A percentile compares a stretch with the other conserved stretches of the same genome.
Conservation (phyloP, 164 flowering plant species). For the Nymphaea thermarum region DNA sequence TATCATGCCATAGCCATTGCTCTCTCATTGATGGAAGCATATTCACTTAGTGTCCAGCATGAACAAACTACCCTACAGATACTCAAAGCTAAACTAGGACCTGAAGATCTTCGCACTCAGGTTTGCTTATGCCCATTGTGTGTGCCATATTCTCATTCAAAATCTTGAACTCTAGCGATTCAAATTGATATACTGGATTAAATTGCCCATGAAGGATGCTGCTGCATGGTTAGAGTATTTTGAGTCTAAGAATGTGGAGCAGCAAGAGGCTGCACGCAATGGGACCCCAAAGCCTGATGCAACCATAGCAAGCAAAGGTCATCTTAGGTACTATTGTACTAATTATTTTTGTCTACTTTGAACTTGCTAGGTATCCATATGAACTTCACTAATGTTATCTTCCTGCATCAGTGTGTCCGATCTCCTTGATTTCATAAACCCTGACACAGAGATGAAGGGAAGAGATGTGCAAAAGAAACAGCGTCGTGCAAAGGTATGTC, state of each 20-base stretch:
- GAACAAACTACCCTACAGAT: constrained; percentile 88
- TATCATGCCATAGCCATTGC: constrained; percentile 96
- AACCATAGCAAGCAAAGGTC: constrained; percentile 91
- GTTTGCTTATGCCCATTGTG: constrained; percentile 12
- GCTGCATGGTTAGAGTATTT: constrained; percentile 96
- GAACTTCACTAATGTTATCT: constrained; percentile 2
- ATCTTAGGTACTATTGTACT: constrained; percentile 56
- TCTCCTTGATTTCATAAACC: constrained; percentile 81
- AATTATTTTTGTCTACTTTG: background rate
- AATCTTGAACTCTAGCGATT: background rate
- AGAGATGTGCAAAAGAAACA: constrained; percentile 39
- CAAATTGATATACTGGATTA: background rate
- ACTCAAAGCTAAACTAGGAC: constrained; percentile 72
- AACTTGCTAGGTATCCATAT: background rate
- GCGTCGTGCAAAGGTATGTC: background rate
- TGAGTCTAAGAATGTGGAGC: constrained; percentile 79
- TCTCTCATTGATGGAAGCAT: constrained; percentile 88
- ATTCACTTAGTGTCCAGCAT: constrained; percentile 83
- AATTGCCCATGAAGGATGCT: constrained; percentile 52
- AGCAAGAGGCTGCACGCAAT: constrained; percentile 84
- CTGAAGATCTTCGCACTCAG: constrained; percentile 87
- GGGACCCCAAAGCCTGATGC: constrained; percentile 88
- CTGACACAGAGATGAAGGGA: constrained; percentile 52
- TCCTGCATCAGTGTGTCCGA: constrained; percentile 76
- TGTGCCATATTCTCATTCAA: background rate